Evolutionary conservation across 352 stramenopile species (phyloP), one percentile per base, ranked within the genome.

Genomic region (Elongisporangium prolatum): DNA sequence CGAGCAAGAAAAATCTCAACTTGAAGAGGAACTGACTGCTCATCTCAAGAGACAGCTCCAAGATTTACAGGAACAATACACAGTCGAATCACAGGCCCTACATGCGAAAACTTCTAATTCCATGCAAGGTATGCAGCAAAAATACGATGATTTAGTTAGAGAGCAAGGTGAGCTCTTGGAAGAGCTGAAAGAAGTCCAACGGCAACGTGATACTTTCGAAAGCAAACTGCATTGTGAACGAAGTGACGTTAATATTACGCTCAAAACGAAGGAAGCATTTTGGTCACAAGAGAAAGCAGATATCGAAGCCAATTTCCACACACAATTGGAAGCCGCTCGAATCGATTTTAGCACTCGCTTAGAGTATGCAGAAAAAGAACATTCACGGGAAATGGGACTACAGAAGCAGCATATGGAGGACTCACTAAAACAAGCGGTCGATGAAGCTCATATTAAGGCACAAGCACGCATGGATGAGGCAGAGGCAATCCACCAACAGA

Each of bases 1-100:
- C 25, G 55, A 86, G 21, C 72, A 88, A 44, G 80, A 89, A 22
- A 84, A 81, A 38, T 67, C 62, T 3, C 75, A 86, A 21, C n/a
- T 84, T 13, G 65, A 83, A 21, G 75, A 86, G 65, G 78, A 87
- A 48, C 58, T 82, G 2, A 48, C 52, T 3, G 61, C 69, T 16
- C 50, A 73, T 0, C 68, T 77, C 28, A 14, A 38, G 0, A 48
- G 56, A 0, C 67, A 84, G 37, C 54, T 75, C 24, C 60, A 75
- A 13, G 64, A 77, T 20, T 13, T 77, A 16, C 59, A 74, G 48
- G 56, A 69, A 9, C 63, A 69, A 4, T 68, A 75, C 11, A 52
- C 65, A 21, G 7, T 48, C 4, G 64, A 59, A 9, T 54, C 63
- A 17, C 62, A 60, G 13, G 48, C 61, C n/a, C 50, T 74, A 3